Evolutionary conservation across 768 basidiomycete species (phyloP).

Genomic region (Kockovaella imperatae): DNA sequence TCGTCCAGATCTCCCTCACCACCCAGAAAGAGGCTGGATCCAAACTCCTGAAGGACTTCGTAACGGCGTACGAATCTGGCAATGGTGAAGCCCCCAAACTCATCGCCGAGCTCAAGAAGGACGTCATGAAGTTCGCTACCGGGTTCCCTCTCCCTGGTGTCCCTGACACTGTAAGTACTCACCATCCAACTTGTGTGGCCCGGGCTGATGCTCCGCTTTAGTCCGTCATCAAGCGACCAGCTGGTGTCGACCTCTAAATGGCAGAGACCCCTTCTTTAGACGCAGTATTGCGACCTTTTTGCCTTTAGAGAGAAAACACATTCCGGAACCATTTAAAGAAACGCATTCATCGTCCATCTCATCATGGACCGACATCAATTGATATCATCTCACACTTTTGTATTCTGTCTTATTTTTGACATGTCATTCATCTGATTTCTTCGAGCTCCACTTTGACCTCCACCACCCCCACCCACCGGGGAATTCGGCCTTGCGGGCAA

Average conservation of each 20-base stretch:
- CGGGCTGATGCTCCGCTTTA: constrained; percentile 1
- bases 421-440: constrained; percentile 10
- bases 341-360: constrained; percentile 6
- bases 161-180: constrained; percentile 46
- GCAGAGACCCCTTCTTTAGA: background rate
- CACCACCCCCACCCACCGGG: too few species aligned
- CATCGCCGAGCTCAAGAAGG: constrained; percentile 66
- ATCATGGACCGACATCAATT: constrained; percentile 7
- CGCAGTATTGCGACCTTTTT: background rate
- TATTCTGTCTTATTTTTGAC: background rate
- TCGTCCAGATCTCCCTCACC: constrained; percentile 78
- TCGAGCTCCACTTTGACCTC: too few species aligned
- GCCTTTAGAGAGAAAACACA: background rate
- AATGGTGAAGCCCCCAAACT: constrained; percentile 55
- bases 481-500: too few species aligned
- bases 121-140: constrained; percentile 71
- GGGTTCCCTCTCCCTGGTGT: constrained; percentile 92
- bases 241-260: constrained; percentile 29
- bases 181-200: background rate
- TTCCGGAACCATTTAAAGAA: too few species aligned
- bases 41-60: constrained; percentile 93
- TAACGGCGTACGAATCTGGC: constrained; percentile 52
- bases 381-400: too few species aligned
- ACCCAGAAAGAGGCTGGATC: constrained; percentile 91
- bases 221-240: constrained; percentile 37